Evolutionary conservation across 2,329 filamentous ascomycete species (phyloP).

Genomic region (Cryphonectria nitschkei): DNA sequence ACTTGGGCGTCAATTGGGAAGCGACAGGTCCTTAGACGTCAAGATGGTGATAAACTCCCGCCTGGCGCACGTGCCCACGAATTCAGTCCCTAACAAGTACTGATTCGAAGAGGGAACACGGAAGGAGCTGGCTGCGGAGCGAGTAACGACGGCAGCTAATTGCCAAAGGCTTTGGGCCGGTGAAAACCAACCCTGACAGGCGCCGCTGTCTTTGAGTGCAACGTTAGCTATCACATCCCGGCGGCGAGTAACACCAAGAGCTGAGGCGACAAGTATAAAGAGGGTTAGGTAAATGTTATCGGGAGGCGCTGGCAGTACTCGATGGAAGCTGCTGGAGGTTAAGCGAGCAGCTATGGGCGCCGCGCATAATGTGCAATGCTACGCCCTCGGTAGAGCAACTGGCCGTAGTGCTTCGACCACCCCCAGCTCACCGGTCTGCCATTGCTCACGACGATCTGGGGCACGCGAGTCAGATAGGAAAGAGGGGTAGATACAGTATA

Average conservation of each 20-base stretch:
- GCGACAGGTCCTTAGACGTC: not conserved
- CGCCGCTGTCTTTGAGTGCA: conserved; percentile 24
- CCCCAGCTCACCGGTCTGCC: conserved; percentile 25
- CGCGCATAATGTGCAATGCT: conserved; percentile 18
- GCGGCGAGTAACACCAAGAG: conserved; percentile 18
- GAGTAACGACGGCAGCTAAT: conserved; percentile 15
- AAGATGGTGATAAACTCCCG: not conserved
- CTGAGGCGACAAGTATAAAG: conserved; percentile 9
- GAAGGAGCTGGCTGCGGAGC: conserved; percentile 18
- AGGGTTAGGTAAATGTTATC: conserved; percentile 16
- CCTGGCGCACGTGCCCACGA: conserved; percentile 11
- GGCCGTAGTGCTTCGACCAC: conserved; percentile 13
- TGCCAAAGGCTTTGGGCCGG: conserved; percentile 20
- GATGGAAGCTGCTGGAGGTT: conserved; percentile 23
- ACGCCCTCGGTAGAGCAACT: conserved; percentile 23
- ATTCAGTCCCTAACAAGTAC: conserved; percentile 15
- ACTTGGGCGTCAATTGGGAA: not conserved
- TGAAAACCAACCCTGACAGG: conserved; percentile 22
- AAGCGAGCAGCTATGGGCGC: conserved; percentile 26
- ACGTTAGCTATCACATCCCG: conserved; percentile 25
- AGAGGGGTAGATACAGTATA: conserved; percentile 30
- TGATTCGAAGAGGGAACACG: conserved; percentile 23
- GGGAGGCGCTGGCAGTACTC: conserved; percentile 16
- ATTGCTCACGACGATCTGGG: conserved; percentile 13
- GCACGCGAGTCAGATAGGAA: conserved; percentile 21